Evolutionary conservation across 1,284 basidiomycete species (phyloP).

Genomic region (Sphaerobolus stellatus): DNA sequence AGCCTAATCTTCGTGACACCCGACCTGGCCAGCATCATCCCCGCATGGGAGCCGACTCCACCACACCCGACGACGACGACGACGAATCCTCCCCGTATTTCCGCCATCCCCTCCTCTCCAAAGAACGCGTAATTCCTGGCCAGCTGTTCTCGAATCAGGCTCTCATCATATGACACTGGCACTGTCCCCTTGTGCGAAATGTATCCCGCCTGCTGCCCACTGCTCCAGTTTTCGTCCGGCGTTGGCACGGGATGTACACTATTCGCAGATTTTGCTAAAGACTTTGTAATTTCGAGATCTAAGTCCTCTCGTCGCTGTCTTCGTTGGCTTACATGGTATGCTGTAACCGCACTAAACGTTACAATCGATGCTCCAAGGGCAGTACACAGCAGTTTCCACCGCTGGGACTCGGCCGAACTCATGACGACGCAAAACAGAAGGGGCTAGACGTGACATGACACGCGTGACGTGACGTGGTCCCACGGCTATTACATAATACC

Average conservation of each 20-base stretch:
- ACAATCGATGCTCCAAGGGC: slow-evolving; percentile 62
- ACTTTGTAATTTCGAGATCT: no score
- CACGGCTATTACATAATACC: no score
- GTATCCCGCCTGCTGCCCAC: slow-evolving; percentile 11
- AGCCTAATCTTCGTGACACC: slow-evolving; percentile 73
- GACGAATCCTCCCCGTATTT: slow-evolving; percentile 75
- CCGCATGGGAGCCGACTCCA: slow-evolving; percentile 94
- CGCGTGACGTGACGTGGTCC: no score
- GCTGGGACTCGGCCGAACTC: no score
- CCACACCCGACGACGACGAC: slow-evolving; percentile 94
- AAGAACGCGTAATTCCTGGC: slow-evolving; percentile 95
- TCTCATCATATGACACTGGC: slow-evolving; percentile 58
- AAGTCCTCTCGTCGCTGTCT: slow-evolving; percentile 45
- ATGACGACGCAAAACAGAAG: no score
- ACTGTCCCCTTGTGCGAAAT: slow-evolving; percentile 14
- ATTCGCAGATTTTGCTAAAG: no score
- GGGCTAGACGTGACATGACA: no score
- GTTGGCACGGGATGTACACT: slow-evolving; percentile 8
- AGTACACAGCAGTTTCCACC: slow-evolving; percentile 50
- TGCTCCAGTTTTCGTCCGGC: not conserved
- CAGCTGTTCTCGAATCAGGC: slow-evolving; percentile 80
- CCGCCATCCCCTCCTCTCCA: slow-evolving; percentile 85
- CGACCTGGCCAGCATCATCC: slow-evolving; percentile 91
- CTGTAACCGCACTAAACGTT: slow-evolving; percentile 56
- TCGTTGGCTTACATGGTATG: slow-evolving; percentile 55